Evolutionary conservation across 345 rosid species (phyloP), one percentile per base, ranked within the genome.

Genomic region (Arabidopsis thaliana): DNA sequence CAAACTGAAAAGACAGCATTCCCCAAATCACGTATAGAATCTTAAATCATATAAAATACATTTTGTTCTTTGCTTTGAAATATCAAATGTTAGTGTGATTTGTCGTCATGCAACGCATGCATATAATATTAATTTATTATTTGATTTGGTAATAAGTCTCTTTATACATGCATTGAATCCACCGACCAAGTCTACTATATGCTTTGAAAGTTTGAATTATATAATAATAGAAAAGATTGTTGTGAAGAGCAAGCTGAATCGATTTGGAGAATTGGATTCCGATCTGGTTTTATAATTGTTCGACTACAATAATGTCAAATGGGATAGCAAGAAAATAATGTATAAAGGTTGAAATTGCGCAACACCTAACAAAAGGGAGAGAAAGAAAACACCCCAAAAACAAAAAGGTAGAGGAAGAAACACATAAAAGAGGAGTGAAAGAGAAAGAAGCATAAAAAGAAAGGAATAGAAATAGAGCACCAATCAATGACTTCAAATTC

Each of bases 161-260:
- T 69, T 34, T 69, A 68, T 16, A 22, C 50, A 62, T 76, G 65
- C 70, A 61, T 37, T 44, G 75, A 69, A 76, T 62, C 64, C 50
- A 69, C 58, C 59, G 69, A 68, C 64, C 24, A 50, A 50, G 68
- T 14, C 28, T 41, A 50, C n/a, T 59, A 30, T 9, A 40, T 67
- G 60, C 24, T 65, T 55, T 28, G 32, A 28, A 28, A 28, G 32
- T 28, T 28, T 28, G 11, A 28, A 48, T 25, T 9, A 57, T 74
- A 57, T 11, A 38, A 37, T 4, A 7, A 8, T 6, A 57, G 34
- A 67, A 59, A 67, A 3, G 22, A 2, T 50, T 23, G 46, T 23
- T 51, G 57, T 42, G 59, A 68, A 60, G 32, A 60, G 63, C 25
- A 67, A 59, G 61, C 55, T 59, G 73, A 67, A 67, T 59, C 56